Conservation (phyloP, 768 basidiomycete species). For the Rhodotorula taiwanensis region DNA sequence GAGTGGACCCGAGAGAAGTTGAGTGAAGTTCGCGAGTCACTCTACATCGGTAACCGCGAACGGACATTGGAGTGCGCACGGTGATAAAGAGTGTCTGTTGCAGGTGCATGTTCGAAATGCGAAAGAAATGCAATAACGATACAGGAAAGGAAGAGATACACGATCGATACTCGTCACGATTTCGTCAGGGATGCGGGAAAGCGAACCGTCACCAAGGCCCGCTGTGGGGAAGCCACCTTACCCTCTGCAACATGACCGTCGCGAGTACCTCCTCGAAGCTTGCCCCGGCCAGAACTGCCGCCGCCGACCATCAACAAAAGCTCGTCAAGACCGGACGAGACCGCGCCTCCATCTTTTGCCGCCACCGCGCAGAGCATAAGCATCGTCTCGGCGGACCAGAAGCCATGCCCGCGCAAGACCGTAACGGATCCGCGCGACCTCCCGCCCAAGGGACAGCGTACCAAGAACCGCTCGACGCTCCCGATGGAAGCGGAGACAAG, state of each 20-base stretch:
- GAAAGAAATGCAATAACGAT: no score
- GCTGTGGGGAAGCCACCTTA: constrained; percentile 1
- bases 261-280: neutral
- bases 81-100: no score
- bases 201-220: neutral
- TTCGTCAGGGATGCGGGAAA: neutral
- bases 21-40: no score
- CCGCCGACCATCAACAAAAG: neutral
- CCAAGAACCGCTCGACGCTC: constrained; percentile 10
- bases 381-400: no score
- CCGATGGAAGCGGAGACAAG: constrained; percentile 8
- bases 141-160: no score
- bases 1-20: no score
- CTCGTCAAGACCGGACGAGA: neutral
- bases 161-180: no score
- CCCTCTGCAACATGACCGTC: neutral
- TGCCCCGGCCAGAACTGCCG: neutral
- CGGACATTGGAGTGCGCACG: no score
- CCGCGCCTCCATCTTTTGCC: neutral
- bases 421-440: neutral
- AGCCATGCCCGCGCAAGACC: neutral
- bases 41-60: no score
- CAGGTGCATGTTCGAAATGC: no score
- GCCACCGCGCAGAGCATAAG: no score
- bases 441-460: neutral